Evolutionary conservation across 345 rosid species (phyloP).

Genomic region (Gossypium australe): DNA sequence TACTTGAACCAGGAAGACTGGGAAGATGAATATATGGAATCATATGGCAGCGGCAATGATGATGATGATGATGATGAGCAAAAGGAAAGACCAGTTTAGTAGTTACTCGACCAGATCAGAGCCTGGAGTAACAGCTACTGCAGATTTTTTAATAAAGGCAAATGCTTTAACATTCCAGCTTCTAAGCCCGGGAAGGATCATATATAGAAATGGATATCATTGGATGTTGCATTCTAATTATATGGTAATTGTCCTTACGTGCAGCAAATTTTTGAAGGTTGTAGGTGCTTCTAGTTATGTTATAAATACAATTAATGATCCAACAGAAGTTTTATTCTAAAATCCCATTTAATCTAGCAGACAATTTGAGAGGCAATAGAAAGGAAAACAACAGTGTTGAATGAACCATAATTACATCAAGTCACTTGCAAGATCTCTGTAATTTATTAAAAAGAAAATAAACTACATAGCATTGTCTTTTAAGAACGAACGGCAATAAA

Average conservation of each 20-base stretch:
- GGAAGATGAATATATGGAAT: constrained; percentile 26
- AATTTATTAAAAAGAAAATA: too few relatives aligned
- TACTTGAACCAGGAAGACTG: constrained; percentile 24
- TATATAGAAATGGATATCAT: not conserved
- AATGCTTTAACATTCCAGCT: not conserved
- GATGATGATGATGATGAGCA: not conserved
- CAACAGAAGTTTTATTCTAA: not conserved
- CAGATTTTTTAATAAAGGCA: not conserved
- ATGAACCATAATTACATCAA: not conserved
- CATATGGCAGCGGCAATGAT: constrained; percentile 10
- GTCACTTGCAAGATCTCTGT: not conserved
- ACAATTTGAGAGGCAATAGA: not conserved
- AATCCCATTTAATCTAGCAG: not conserved
- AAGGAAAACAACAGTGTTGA: not conserved
- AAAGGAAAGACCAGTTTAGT: not conserved
- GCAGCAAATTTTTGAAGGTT: not conserved
- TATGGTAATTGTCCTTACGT: not conserved
- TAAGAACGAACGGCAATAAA: not conserved
- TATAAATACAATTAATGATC: not conserved
- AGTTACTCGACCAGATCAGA: not conserved
- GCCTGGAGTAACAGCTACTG: not conserved
- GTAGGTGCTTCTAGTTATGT: not conserved
- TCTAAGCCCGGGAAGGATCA: not conserved
- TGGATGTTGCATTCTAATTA: not conserved
- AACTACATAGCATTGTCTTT: not conserved